phyloP scores from a whole-genome alignment of 352 stramenopile genomes.

The Globisporangium echinulatum region DNA sequence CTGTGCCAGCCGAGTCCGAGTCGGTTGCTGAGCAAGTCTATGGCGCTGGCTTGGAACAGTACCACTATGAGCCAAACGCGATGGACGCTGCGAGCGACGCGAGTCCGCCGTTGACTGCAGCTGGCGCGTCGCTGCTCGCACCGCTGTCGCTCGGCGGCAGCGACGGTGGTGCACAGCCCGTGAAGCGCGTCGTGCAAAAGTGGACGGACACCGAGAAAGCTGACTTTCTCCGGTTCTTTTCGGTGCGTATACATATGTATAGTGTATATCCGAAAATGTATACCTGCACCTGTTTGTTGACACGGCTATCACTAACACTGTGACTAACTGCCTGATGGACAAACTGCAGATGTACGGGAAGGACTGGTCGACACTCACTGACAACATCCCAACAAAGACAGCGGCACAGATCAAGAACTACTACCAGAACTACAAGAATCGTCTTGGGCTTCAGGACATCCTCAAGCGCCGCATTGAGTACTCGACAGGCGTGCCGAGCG shows the following conservation, averaged over 20 bases:
- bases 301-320: no score
- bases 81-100: not conserved
- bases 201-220: constrained; percentile 87
- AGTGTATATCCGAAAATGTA: not conserved
- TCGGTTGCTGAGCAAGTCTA: not conserved
- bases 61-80: no score
- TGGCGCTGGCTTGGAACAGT: no score
- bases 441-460: constrained; percentile 83
- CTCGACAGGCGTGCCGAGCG: constrained; percentile 4
- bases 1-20: not conserved
- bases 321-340: no score
- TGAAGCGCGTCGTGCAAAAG: constrained; percentile 85
- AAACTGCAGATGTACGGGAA: constrained; percentile 68
- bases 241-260: constrained; percentile 28
- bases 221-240: constrained; percentile 86
- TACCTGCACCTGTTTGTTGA: constrained; percentile 1
- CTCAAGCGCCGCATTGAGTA: constrained; percentile 73
- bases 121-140: not conserved
- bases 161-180: constrained; percentile 15
- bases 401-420: constrained; percentile 91
- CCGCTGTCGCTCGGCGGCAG: not conserved
- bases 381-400: constrained; percentile 87
- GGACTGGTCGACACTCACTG: constrained; percentile 81
- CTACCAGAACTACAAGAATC: constrained; percentile 93
- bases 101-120: not conserved